These are phyloP conservation scores for Fusarium siculi DNA, from an alignment of 2,329 filamentous ascomycete species.

Conservation along the genomic window DNA sequence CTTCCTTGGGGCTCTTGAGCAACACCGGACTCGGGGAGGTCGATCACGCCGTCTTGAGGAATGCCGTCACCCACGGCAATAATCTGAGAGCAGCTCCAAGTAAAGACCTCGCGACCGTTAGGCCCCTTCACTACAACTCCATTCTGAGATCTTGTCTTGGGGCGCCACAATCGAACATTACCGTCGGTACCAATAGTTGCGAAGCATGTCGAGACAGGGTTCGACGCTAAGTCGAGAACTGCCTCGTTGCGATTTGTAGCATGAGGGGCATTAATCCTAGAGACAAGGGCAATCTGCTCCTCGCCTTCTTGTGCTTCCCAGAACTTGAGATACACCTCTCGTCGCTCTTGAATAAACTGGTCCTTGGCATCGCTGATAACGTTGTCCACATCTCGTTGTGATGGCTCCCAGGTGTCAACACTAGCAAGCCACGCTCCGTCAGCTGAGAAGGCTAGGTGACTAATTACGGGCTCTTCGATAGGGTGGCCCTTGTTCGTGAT, in stretches of 20 bases:
- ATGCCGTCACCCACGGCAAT: conserved; percentile 65
- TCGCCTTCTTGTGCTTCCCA: conserved; percentile 75
- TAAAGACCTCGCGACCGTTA: conserved; percentile 69
- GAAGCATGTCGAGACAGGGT: conserved; percentile 77
- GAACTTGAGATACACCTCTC: conserved; percentile 89
- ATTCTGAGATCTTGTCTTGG: conserved; percentile 74
- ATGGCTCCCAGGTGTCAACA: conserved; percentile 89
- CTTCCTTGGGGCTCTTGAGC: conserved; percentile 65
- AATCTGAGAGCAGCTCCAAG: conserved; percentile 77
- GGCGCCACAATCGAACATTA: conserved; percentile 82
- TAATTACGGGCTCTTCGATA: conserved; percentile 82
- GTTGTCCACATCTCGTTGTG: conserved; percentile 71
- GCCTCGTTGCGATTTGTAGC: conserved; percentile 63
- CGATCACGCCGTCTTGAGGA: conserved; percentile 52
- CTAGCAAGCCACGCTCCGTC: conserved; percentile 93
- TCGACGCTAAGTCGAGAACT: conserved; percentile 78
- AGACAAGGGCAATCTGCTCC: conserved; percentile 77
- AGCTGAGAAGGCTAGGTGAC: conserved; percentile 77
- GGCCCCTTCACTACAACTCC: conserved; percentile 72
- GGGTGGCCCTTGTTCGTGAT: conserved; percentile 75
- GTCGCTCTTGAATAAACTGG: conserved; percentile 62
- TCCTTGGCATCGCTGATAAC: conserved; percentile 50
- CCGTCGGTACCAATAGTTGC: conserved; percentile 87
- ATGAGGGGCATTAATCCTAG: conserved; percentile 87
- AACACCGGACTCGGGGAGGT: conserved; percentile 38